Conservation (phyloP, 805 yeast species). For the Candida alai region DNA sequence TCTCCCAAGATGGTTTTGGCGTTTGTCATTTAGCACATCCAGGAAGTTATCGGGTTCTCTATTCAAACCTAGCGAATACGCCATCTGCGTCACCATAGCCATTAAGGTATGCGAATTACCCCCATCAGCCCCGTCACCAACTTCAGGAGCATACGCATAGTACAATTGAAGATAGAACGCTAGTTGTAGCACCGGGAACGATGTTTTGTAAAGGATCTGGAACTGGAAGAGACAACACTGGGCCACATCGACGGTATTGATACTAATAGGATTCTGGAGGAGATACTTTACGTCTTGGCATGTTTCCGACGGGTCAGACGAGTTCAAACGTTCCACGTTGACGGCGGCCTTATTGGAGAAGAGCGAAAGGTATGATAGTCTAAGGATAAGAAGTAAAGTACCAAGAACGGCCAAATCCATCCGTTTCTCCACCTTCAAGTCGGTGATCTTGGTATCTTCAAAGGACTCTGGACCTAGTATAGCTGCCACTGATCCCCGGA, state of each 20-base stretch:
- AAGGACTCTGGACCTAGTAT: conserved; percentile 32
- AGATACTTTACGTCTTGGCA: conserved; percentile 34
- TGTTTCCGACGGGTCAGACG: conserved; percentile 19
- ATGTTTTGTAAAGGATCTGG: conserved; percentile 38
- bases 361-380: conserved; percentile 41
- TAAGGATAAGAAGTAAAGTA: conserved; percentile 34
- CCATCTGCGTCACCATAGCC: conserved; percentile 34
- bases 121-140: conserved; percentile 40
- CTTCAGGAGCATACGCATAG: conserved; percentile 36
- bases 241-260: conserved; percentile 45
- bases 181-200: conserved; percentile 28
- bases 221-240: conserved; percentile 55
- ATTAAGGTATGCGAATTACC: conserved; percentile 29
- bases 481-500: conserved; percentile 22
- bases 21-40: conserved; percentile 19
- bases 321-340: conserved; percentile 23
- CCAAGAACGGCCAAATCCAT: conserved; percentile 40
- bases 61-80: conserved; percentile 35
- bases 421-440: conserved; percentile 32
- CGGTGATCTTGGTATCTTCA: conserved; percentile 20
- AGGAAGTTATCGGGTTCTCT: conserved; percentile 36
- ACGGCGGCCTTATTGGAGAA: conserved; percentile 26
- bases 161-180: conserved; percentile 27
- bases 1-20: conserved; percentile 45
- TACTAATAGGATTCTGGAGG: conserved; percentile 42